Evolutionary conservation across 768 basidiomycete species (phyloP).

Genomic region (Phanerodontia chrysosporium): DNA sequence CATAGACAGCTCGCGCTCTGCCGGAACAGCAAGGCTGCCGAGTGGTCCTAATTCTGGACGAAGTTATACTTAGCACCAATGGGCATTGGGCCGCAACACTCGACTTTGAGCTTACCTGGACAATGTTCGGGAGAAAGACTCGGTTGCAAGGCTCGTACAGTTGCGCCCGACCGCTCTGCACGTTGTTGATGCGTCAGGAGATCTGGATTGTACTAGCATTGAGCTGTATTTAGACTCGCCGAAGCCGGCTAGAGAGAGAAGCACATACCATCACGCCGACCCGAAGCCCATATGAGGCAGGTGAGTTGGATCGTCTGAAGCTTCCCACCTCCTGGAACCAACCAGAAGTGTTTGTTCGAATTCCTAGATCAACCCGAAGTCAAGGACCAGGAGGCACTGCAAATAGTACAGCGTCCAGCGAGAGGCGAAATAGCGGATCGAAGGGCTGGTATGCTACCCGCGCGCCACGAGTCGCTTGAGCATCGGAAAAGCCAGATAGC

Average conservation of each 20-base stretch:
- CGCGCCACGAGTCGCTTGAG: too few species aligned
- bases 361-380: neutral
- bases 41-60: neutral
- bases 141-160: neutral
- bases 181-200: neutral
- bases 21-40: neutral
- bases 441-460: too few species aligned
- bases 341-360: neutral
- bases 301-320: neutral
- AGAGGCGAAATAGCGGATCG: too few species aligned
- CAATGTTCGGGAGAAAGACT: neutral
- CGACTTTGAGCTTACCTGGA: neutral
- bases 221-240: slow-evolving; percentile 3
- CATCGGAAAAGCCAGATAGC: too few species aligned
- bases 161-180: neutral
- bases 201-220: neutral
- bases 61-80: neutral
- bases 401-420: too few species aligned
- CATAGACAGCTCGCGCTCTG: neutral
- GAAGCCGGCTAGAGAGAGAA: neutral
- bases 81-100: neutral
- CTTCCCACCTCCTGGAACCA: neutral
- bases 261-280: too few species aligned
- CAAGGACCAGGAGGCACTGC: too few species aligned
- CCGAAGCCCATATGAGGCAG: too few species aligned